These are phyloP conservation scores for Pestalotiopsis sp. DNA, from an alignment of 2,329 filamentous ascomycete species.

Conservation along the genomic window DNA sequence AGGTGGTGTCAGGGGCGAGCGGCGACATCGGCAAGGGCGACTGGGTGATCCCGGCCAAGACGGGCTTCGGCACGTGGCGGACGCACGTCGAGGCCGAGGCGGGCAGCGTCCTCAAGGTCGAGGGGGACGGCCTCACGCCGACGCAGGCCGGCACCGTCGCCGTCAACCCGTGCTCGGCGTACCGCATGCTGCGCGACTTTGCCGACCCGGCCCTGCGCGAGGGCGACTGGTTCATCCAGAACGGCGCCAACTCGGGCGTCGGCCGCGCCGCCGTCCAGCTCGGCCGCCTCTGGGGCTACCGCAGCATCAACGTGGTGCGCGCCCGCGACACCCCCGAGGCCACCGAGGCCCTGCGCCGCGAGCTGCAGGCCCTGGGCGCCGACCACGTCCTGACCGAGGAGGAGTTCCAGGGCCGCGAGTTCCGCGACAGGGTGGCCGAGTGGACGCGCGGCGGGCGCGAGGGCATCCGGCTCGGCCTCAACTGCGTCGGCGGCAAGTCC, in stretches of 20 bases:
- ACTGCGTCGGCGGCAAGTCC: slow-evolving; percentile 90
- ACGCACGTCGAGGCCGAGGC: slow-evolving; percentile 77
- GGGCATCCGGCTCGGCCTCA: slow-evolving; percentile 76
- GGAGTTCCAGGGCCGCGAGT: slow-evolving; percentile 59
- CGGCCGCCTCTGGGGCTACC: slow-evolving; percentile 80
- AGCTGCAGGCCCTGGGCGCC: slow-evolving; percentile 58
- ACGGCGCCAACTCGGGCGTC: slow-evolving; percentile 93
- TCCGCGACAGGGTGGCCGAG: slow-evolving; percentile 61
- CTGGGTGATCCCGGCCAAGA: slow-evolving; percentile 87
- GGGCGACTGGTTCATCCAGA: slow-evolving; percentile 97
- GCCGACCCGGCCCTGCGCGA: slow-evolving; percentile 51
- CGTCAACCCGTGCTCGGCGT: slow-evolving; percentile 93
- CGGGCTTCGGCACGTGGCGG: slow-evolving; percentile 90
- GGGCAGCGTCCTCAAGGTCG: slow-evolving; percentile 41
- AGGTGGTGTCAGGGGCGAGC: slow-evolving; percentile 74
- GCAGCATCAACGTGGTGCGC: slow-evolving; percentile 87
- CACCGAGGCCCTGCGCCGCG: slow-evolving; percentile 60
- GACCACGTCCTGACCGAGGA: slow-evolving; percentile 59
- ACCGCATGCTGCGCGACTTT: slow-evolving; percentile 88
- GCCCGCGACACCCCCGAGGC: slow-evolving; percentile 66
- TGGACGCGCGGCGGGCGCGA: slow-evolving; percentile 74
- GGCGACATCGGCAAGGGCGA: slow-evolving; percentile 70
- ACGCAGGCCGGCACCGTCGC: slow-evolving; percentile 85
- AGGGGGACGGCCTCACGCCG: slow-evolving; percentile 70
- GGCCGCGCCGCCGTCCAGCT: slow-evolving; percentile 91